Base-by-base conservation (phyloP, 108 stramenopile genomes). In the Aurantiochytrium sp. region DNA sequence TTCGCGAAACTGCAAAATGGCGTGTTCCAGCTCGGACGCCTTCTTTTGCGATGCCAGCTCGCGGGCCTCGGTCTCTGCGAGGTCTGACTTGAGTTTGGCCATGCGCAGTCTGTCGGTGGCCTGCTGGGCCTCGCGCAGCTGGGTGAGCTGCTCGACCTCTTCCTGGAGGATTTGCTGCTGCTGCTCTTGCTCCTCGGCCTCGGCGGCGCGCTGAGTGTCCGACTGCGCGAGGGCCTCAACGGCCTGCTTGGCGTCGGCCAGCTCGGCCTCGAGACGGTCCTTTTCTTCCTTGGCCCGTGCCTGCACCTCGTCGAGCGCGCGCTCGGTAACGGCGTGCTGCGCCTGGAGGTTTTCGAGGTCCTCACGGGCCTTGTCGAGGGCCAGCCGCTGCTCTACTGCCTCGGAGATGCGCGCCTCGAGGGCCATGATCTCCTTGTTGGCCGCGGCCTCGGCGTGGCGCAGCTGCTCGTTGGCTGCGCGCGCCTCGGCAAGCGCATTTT, bases 51-150 rank as follows among this genome's bases (percentile, higher is more conserved):
- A 37, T 12, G 6, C 45, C 12, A 2, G 42, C 27, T 81, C 73
- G n/a, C 45, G 39, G 36, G 24, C 24, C 30, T 81, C 42, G 27
- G 45, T 12, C 45, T 81, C 73, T 12, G 73, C n/a, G 6, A 81
- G n/a, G 12, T 41, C 45, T 8, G 42, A 48, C 45, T 81, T 81
- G 42, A 81, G 73, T 21, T 48, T 81, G 39, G 73, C 73, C n/a
- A 81, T 81, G 1, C 73, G 73, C n/a, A 81, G 73, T 30, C 42
- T 6, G 3, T 81, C 73, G 50, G 73, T 81, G 39, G 42, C 27
- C 73, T 48, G 39, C 45, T 81, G 73, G 36, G 73, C 73, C 30
- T 81, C 73, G 24, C 73, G 73, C 42, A 81, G 3, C 24, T 81
- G 39, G 39, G 73, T 81, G 27, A 81, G 45, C 73, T 41, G 45